Evolutionary conservation across 768 basidiomycete species (phyloP).

Genomic region (Lactifluus rugatus): DNA sequence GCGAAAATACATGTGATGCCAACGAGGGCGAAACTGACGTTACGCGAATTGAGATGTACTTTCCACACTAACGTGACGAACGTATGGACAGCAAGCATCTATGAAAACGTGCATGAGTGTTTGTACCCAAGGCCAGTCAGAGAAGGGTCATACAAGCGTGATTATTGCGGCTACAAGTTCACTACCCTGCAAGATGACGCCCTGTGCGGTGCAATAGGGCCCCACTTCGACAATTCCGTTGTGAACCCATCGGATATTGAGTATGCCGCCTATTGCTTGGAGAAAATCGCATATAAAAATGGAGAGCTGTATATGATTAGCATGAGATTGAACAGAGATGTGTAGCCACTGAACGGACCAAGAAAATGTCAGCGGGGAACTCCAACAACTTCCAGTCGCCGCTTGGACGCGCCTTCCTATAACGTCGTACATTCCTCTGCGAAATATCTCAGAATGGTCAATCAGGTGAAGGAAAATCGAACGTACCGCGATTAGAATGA

Average conservation of each 20-base stretch:
- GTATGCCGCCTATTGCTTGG: slow-evolving; percentile 31
- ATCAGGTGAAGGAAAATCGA: neutral
- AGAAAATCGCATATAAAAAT: slow-evolving; percentile 28
- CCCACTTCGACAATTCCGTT: slow-evolving; percentile 27
- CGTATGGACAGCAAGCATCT: slow-evolving; percentile 30
- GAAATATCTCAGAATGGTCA: neutral
- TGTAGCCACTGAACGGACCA: slow-evolving; percentile 23
- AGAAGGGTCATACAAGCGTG: slow-evolving; percentile 28
- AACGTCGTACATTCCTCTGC: slow-evolving; percentile 12
- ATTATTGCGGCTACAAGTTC: slow-evolving; percentile 34
- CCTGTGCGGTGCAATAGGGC: slow-evolving; percentile 31
- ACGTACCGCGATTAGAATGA: slow-evolving; percentile 6
- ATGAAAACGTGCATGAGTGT: neutral
- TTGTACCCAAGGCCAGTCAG: neutral
- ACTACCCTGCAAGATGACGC: slow-evolving; percentile 32
- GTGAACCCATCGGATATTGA: slow-evolving; percentile 28
- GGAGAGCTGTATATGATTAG: slow-evolving; percentile 21
- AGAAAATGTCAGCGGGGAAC: slow-evolving; percentile 33
- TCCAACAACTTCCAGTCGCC: slow-evolving; percentile 23
- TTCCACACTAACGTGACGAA: slow-evolving; percentile 31
- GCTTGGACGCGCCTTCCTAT: neutral
- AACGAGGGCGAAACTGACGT: slow-evolving; percentile 18
- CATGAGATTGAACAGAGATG: neutral
- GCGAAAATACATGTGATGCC: neutral
- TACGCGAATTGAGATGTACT: slow-evolving; percentile 23